Base-by-base conservation (phyloP, 2,329 filamentous ascomycete genomes). In the Lachnellula hyalina region DNA sequence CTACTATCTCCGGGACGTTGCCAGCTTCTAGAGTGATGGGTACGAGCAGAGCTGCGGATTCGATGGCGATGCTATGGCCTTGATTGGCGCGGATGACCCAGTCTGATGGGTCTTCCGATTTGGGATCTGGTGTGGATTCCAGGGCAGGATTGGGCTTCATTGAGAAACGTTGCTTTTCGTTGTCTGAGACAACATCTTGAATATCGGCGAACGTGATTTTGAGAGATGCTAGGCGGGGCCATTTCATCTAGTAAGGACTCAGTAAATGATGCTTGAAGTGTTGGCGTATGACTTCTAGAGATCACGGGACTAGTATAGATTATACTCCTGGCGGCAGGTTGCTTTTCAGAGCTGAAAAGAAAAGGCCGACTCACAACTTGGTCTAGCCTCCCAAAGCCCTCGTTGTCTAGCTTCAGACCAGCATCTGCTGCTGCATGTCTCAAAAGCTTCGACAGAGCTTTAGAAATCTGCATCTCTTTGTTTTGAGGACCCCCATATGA, bases 31-130 rank as follows among this genome's bases (percentile, higher is more conserved):
- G 67, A 1, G 83, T 85, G 54, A 96, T 76, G 6, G 86, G 84
- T 19, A 77, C 79, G 3, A 96, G 81, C 2, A 95, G 79, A 0
- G 80, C 80, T 47, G 86, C 82, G n/a, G 83, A 83, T 28, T 89
- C 86, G 6, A 85, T 74, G 66, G 84, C 83, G 68, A 99, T 89
- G 65, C 84, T 90, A 75, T 97, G 94, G 52, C 94, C 94, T 74
- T 97, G 94, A 68, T 95, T 96, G 28, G 94, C 94, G 66, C 94
- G 90, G 73, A 99, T 96, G 34, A 95, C 78, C 75, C 86, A 96
- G 70, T 87, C 78, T 0, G 78, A 71, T 0, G 89, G 79, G 49
- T 87, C 75, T 32, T 70, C 69, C 4, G 67, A 68, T 0, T 62
- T 61, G 34, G 53, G 65, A 54, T 61, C 49, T 9, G 61, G 62